A percentile compares a stretch with the other conserved stretches of the same genome.
Evolutionary conservation across 768 basidiomycete genomes (phyloP).

Genomic region (Mrakia hoshinonis): DNA sequence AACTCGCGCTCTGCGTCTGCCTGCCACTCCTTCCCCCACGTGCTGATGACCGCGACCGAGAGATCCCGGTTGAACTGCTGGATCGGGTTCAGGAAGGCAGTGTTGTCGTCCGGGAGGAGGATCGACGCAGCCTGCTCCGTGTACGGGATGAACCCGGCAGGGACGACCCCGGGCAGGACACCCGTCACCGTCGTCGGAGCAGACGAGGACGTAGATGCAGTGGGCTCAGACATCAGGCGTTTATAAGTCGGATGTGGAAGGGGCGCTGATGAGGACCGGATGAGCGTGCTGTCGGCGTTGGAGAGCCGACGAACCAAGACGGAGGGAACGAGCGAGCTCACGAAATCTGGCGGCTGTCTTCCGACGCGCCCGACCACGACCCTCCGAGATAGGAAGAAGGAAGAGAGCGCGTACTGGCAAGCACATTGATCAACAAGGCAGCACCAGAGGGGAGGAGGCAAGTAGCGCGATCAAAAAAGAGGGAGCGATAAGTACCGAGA

Average conservation of each 20-base stretch:
- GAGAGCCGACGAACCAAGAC: not conserved
- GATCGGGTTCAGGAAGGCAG: conserved; percentile 91
- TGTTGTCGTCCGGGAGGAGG: conserved; percentile 61
- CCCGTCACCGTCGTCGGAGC: not conserved
- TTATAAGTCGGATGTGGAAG: not conserved
- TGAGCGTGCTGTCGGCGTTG: not conserved
- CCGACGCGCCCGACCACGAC: no score
- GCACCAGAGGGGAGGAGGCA: no score
- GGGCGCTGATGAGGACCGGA: not conserved
- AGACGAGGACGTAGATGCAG: no score
- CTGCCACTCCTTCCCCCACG: conserved; percentile 65
- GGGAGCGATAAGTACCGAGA: not conserved
- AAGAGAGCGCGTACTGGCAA: no score
- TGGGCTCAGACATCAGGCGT: not conserved
- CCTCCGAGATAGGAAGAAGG: no score
- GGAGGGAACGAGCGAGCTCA: not conserved
- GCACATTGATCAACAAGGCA: no score
- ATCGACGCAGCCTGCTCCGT: conserved; percentile 47
- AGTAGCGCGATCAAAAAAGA: not conserved
- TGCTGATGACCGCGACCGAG: conserved; percentile 78
- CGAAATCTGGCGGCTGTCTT: not conserved
- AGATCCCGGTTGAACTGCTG: conserved; percentile 97
- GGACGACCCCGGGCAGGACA: conserved; percentile 1
- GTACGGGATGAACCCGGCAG: conserved; percentile 32
- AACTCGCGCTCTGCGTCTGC: conserved; percentile 34